Base-by-base conservation (phyloP, 1,284 basidiomycete genomes). In the Trametes versicolor region DNA sequence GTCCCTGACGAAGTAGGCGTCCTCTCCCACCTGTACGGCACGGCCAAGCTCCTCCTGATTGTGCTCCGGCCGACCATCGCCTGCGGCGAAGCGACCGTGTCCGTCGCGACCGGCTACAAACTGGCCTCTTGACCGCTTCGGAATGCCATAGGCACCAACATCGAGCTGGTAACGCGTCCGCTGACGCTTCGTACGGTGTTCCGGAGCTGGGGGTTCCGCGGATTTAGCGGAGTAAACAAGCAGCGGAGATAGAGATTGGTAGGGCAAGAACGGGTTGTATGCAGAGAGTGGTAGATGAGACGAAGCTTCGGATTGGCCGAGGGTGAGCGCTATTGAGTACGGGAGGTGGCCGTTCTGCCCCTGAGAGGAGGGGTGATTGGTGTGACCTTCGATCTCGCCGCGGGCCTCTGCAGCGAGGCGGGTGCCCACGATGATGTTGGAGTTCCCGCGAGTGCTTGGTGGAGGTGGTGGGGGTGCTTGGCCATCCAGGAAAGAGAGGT, bases 11-110 rank as follows among this genome's bases (percentile, higher is more conserved):
- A 97, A 96, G 75, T 96, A 97, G 10, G 92, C 91, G 73, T 95
- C 93, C 74, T 96, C 93, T 58, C 93, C 94, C 9, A 95, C 90
- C 73, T 93, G 91, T 0, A 93, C 90, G 0, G 92, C 85, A 5
- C 81, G 75, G 43, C 77, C 76, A 39, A 83, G 77, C 6, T 78
- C 77, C 29, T 81, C 78, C 8, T 64, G 60, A 21, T 60, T 43
- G 25, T 70, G 60, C 36, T 65, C 67, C 37, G 56, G 36, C n/a
- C 69, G 69, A 37, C 58, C 60, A n/a, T 58, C 71, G 49, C 60
- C 72, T 21, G 67, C 65, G 25, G 59, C 62, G 41, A 72, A 66
- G 51, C 68, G 72, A 50, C 74, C 73, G 37, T 74, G 70, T 23
- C 75, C 76, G 50, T 75, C 76, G 60, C 77, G 74, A 50, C 74